Conservation (phyloP, 2,329 filamentous ascomycete genomes). For the Diaporthe helianthi region DNA sequence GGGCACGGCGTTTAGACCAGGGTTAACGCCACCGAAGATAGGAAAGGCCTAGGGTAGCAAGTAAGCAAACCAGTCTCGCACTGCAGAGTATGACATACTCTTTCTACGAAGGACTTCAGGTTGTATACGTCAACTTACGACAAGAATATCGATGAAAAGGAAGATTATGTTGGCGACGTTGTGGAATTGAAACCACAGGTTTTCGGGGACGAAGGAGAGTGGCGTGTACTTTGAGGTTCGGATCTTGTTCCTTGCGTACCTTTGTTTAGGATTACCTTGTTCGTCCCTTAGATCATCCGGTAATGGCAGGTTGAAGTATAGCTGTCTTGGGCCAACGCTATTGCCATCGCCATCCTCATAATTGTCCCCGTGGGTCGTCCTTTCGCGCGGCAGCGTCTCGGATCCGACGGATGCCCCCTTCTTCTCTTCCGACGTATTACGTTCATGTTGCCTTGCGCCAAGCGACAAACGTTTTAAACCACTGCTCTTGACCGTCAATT, state of each 20-base stretch:
- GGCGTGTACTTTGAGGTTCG: constrained; percentile 97
- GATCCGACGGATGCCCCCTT: constrained; percentile 58
- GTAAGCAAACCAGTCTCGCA: not conserved
- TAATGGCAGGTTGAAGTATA: constrained; percentile 88
- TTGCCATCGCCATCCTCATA: constrained; percentile 45
- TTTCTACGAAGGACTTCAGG: no score
- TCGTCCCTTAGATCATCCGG: constrained; percentile 79
- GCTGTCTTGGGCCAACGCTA: constrained; percentile 55
- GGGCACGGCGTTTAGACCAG: constrained; percentile 87
- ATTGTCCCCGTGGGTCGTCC: constrained; percentile 40
- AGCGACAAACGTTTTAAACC: constrained; percentile 81
- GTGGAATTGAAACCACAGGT: constrained; percentile 97
- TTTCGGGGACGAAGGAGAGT: constrained; percentile 93
- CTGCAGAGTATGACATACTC: no score
- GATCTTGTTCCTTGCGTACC: constrained; percentile 93
- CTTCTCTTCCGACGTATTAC: constrained; percentile 74
- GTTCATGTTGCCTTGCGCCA: constrained; percentile 50
- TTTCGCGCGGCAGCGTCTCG: constrained; percentile 38
- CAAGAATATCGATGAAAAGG: constrained; percentile 92
- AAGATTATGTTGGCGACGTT: constrained; percentile 99
- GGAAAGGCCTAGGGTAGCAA: constrained; percentile 77
- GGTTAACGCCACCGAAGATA: constrained; percentile 92
- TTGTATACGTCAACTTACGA: constrained; percentile 66
- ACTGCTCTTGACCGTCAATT: constrained; percentile 77
- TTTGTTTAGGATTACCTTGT: constrained; percentile 73